A percentile compares a stretch with the other conserved stretches of the same genome.
phyloP scores from a whole-genome alignment of 129 eudicot species.

The Glebionis coronaria region DNA sequence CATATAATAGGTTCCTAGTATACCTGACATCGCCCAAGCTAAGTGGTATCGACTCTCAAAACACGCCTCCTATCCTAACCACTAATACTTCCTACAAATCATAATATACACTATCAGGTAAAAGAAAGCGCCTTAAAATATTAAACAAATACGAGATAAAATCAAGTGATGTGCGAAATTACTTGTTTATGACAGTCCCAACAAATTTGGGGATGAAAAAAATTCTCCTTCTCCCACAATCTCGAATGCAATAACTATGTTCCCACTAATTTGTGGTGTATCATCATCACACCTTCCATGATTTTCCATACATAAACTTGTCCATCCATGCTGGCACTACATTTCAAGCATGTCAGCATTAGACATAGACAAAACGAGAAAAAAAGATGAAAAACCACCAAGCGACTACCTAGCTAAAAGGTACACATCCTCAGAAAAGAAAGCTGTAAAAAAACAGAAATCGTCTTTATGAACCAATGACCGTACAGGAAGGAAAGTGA shows the following conservation, averaged over 20 bases:
- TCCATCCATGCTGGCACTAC: conserved; percentile 95
- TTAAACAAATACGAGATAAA: no score
- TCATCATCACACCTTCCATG: conserved; percentile 89
- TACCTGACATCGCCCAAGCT: no score
- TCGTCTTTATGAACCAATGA: no score
- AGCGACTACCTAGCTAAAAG: conserved; percentile 76
- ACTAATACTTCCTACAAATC: no score
- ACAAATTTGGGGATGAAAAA: conserved; percentile 93
- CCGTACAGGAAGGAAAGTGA: no score
- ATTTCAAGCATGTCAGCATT: background rate
- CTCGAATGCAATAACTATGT: conserved; percentile 72
- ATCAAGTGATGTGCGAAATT: background rate
- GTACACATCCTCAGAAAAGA: conserved; percentile 99
- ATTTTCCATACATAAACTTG: conserved; percentile 93
- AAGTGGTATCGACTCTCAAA: no score
- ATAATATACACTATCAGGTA: no score
- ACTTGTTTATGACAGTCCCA: conserved; percentile 99
- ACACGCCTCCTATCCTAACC: no score
- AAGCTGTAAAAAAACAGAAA: conserved; percentile 47
- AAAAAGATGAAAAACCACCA: background rate
- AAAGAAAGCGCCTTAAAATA: no score
- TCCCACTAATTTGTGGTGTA: conserved; percentile 82
- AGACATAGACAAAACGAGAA: background rate
- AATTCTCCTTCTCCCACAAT: conserved; percentile 75
- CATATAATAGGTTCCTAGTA: no score